Base-by-base conservation (phyloP, 805 yeast species). In the Yamadazyma tumulicola region DNA sequence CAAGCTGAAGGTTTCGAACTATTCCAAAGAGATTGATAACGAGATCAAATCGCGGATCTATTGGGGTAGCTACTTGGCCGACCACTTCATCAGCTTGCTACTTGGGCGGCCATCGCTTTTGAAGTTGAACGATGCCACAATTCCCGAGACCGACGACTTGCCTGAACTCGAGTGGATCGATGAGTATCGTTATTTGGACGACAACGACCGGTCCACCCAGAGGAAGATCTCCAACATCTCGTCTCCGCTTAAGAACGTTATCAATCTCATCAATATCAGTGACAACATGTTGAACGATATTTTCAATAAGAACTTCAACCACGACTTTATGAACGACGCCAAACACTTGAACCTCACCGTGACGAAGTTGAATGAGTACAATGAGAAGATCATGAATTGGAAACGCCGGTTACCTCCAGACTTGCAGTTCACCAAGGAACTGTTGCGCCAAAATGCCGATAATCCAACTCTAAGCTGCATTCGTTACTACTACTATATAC, bases 21-120 rank as follows among this genome's bases (percentile, higher is more conserved):
- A 72, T 31, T 60, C 68, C n/a, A 64, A 69, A 20, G 41, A 41
- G 31, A 64, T 77, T 32, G 80, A 77, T 43, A 61, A 72, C 12
- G 75, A 71, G 26, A 75, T 79, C 35, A 62, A 82, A 38, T 69
- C 77, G 32, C 59, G 85, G 38, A 74, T 79, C 8, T 75, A 74
- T 49, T 79, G 85, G 85, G 85, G 85, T 3, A 70, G 79, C 32
- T 79, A 72, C 51, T 59, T 78, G 37, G 80, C 79, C 2, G 85
- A 79, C 51, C 83, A 77, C 49, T 74, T 78, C 45, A 74, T 78
- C 22, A 72, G 81, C 48, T 55, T 78, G 23, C 59, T 77, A 32
- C 54, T 77, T 30, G 85, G 85, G 3, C 56, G 83, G 33, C 81
- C 82, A 0, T 69, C 80, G 0, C 55, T 72, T 1, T 52, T 79